Evolutionary conservation across 257 asterid species (phyloP), one percentile per base, ranked within the genome.

Genomic region (Nyctanthes arbortristis): DNA sequence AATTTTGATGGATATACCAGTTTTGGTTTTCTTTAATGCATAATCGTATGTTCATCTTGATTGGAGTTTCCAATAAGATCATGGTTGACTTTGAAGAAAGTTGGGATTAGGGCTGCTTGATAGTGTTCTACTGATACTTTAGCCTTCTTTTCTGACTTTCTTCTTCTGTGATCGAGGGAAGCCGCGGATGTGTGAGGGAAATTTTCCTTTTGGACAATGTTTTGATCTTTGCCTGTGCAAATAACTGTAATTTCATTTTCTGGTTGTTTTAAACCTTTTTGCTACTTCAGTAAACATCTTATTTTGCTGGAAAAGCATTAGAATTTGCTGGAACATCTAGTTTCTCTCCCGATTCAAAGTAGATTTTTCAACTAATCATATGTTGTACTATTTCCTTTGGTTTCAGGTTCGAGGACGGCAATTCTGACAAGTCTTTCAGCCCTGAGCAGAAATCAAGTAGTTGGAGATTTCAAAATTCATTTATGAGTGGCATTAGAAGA

Each of bases 361-460:
- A 52, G 24, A 31, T 11, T 52, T 20, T 22, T 22, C 12, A 49
- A 49, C 9, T 1, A 56, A 11, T 47, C 9, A 40, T 35, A 27
- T n/a, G 6, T n/a, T 25, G 11, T 32, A 65, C 55, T 16, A 36
- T 22, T 12, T 30, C 16, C 5, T 35, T 47, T 10, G 3, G 4
- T 64, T 25, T 57, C 76, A 88, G 95, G 84, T 88, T 84, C 40
- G 60, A 84, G 65, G 82, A 80, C 8, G 8, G 77, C 80, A 66
- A 67, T 61, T 75, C 85, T 3, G 85, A 75, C 63, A 73, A 36
- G 24, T 79, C 83, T 45, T 70, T 37, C 14, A 62, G 69, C 71
- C 13, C 12, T 0, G 71, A 59, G 5, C 2, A 52, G 28, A 64
- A 54, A 32, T 45, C 69, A 2, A 58, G 65, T 14, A 64, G 49